Evolutionary conservation across 2,329 filamentous ascomycete species (phyloP), one percentile per base, ranked within the genome.

Genomic region (Coccinonectria pachysandricola): DNA sequence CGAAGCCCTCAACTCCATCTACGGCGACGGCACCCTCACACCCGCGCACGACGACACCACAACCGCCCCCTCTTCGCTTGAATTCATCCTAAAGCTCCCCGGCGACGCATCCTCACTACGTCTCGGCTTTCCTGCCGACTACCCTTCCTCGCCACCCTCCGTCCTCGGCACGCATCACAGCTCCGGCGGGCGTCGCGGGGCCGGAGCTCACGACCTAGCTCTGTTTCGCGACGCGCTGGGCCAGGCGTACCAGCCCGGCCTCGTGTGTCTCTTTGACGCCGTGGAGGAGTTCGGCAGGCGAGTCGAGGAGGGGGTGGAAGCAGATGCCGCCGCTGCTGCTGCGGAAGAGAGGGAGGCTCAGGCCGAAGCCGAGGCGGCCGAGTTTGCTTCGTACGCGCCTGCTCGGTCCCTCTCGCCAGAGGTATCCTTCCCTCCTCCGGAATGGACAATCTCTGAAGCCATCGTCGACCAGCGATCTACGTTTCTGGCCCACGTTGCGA

Each of bases 191-290:
- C 69, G 67, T 25, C 74, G 74, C 45, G 84, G 87, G 19, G 75
- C 81, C 35, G 85, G 84, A 2, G 75, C 71, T 26, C 64, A 73
- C 26, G 71, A 85, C 25, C 64, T 87, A n/a, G 68, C 71, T 3
- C 56, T 82, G 3, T 76, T 91, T 31, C 64, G 75, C 15, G 63
- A 75, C 18, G 75, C 79, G 0, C 57, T 95, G 16, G 64, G 61
- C 1, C 60, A 64, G n/a, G 68, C 82, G 4, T 94, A 78, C 52
- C 65, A 69, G 27, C 69, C 75, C 0, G 86, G 85, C 0, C 68
- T 74, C 27, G 85, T 93, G 12, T 95, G 87, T 46, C 60, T 98
- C 3, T 98, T 87, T 45, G 88, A 95, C 49, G 68, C 92, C n/a
- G 68, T 95, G 19, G 87, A 94, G 45, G 79, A 82, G 46, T 59